Evolutionary conservation across 2,329 filamentous ascomycete genomes (phyloP), one percentile per base, ranked within the genome.

Genomic region (Fusarium sp.): DNA sequence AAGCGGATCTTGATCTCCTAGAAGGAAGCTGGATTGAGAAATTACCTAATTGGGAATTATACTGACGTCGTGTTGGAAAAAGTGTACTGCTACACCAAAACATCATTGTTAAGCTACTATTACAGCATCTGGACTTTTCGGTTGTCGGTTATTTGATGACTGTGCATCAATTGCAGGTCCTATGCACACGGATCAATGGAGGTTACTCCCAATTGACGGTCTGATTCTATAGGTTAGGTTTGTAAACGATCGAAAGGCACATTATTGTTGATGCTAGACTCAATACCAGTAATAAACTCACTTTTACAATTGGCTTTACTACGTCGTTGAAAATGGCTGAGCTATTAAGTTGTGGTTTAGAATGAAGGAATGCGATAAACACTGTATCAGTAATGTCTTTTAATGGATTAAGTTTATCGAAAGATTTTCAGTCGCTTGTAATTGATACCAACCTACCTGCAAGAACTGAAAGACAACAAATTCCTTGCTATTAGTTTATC

Each of bases 11-110:
- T 58, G 32, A 32, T 32, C 29, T 52, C 45, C 52, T 46, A 45
- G 25, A 66, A 67, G 63, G 63, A 66, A 66, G 63, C 47, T 66
- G 29, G 57, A 42, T 45, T 42, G 63, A 66, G 63, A 67, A 66
- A 55, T 66, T 66, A 16, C 63, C 63, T 66, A 56, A 51, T 67
- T 56, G 25, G 63, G 63, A 8, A 62, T 46, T 45, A 18, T 42
- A 24, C 30, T 64, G 51, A 59, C 59, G 59, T 64, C 61, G 50
- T 53, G 34, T 27, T 40, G 56, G 14, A 20, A 46, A 44, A 40
- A 24, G 25, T 40, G 18, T 27, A 30, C 12, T n/a, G 10, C 30
- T 20, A 47, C 18, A 45, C 18, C 18, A 40, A 27, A 27, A 25
- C 6, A n/a, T 27, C 7, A 12, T 47, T 18, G 45, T 47, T n/a